Evolutionary conservation across 1,284 basidiomycete species (phyloP).

Genomic region (Termitomyces sp.): DNA sequence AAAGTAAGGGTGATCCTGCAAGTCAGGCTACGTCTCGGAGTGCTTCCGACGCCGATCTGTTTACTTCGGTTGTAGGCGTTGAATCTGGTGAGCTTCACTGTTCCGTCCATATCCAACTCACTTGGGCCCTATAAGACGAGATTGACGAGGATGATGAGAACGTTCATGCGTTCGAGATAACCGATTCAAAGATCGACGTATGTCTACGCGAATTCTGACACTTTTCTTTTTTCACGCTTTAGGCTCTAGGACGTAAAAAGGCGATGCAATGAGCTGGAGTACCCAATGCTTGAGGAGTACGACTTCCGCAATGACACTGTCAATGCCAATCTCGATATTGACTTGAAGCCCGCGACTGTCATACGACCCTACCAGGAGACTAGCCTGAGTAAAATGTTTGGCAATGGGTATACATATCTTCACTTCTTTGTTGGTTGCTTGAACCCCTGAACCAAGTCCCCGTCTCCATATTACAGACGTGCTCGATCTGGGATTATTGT

Average conservation of each 20-base stretch:
- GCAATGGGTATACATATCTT: constrained; percentile 70
- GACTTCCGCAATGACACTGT: constrained; percentile 95
- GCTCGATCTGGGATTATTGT: constrained; percentile 98
- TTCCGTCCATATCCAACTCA: constrained; percentile 7
- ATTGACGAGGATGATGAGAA: constrained; percentile 95
- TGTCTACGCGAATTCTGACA: constrained; percentile 20
- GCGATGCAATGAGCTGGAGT: constrained; percentile 90
- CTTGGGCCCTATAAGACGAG: constrained; percentile 57
- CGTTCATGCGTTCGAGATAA: constrained; percentile 92
- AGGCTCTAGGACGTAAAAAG: constrained; percentile 77
- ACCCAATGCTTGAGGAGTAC: constrained; percentile 96
- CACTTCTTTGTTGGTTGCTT: constrained; percentile 3
- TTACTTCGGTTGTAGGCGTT: constrained; percentile 89
- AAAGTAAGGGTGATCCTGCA: constrained; percentile 53
- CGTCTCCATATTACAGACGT: constrained; percentile 48
- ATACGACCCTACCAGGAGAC: constrained; percentile 98
- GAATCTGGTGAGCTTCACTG: constrained; percentile 63
- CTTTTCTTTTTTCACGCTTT: constrained; percentile 6
- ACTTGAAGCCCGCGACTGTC: constrained; percentile 92
- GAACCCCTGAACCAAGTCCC: constrained; percentile 6
- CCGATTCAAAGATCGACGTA: constrained; percentile 87
- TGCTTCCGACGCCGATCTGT: constrained; percentile 66
- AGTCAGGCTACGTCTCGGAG: constrained; percentile 29
- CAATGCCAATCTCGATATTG: constrained; percentile 94
- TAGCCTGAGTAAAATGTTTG: constrained; percentile 97